Conservation (phyloP, 495 filamentous ascomycete species). For the Hyaloscypha hepaticicola region DNA sequence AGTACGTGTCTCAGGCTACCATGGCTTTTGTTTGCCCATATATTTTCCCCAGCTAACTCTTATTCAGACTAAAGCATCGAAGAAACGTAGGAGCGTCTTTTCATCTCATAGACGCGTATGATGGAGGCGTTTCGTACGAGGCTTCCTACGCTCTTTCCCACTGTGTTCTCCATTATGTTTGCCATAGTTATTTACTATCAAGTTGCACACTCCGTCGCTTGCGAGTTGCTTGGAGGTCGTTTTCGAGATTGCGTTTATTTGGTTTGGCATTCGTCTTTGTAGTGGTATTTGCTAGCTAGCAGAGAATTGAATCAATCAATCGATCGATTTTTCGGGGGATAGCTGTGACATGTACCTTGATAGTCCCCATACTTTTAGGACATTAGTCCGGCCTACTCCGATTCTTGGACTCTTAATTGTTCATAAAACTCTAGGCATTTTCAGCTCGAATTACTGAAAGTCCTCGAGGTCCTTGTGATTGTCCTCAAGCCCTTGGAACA, state of each 20-base stretch:
- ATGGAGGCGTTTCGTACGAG: too few species aligned
- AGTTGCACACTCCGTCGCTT: not conserved
- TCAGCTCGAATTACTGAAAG: too few species aligned
- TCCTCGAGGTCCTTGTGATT: too few species aligned
- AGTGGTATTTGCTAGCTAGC: not conserved
- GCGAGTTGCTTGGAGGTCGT: not conserved
- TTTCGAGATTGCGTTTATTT: not conserved
- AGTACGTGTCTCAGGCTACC: not conserved
- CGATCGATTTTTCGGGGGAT: not conserved
- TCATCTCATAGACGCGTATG: too few species aligned
- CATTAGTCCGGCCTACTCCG: too few species aligned
- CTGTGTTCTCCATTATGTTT: not conserved
- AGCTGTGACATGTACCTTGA: too few species aligned
- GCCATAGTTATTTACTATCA: not conserved
- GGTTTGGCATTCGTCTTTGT: not conserved
- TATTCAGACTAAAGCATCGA: not conserved
- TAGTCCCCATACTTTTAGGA: too few species aligned
- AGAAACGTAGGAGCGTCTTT: not conserved
- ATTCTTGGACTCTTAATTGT: too few species aligned
- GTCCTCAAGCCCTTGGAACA: too few species aligned
- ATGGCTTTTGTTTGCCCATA: not conserved
- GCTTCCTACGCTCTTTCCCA: too few species aligned
- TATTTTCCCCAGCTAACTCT: not conserved
- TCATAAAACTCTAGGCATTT: too few species aligned
- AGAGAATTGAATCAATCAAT: too few species aligned